Evolutionary conservation across 2,329 filamentous ascomycete genomes (phyloP).

Genomic region (Cercospora janseana): DNA sequence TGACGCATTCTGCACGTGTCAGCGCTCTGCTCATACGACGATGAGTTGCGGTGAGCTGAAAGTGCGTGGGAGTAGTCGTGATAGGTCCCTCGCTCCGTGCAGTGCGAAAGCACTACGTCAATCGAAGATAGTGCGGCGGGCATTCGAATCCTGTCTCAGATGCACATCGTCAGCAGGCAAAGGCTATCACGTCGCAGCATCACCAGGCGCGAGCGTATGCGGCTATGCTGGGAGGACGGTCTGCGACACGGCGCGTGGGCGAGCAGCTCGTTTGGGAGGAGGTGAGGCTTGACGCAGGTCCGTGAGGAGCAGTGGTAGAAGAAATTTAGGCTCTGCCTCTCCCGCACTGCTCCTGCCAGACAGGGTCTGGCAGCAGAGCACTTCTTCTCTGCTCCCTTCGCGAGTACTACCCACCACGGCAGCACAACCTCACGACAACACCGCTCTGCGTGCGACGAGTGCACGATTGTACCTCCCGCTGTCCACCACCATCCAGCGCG

Average conservation of each 20-base stretch:
- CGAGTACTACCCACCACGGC: background rate
- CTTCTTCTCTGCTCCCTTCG: slow-evolving; percentile 3
- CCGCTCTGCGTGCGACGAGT: slow-evolving; percentile 2
- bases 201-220: background rate
- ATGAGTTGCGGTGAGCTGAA: too few relatives aligned
- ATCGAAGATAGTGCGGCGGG: background rate
- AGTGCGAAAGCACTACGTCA: background rate
- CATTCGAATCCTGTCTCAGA: background rate
- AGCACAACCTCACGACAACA: slow-evolving; percentile 1
- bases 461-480: background rate
- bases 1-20: too few relatives aligned
- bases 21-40: too few relatives aligned
- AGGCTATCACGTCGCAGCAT: background rate
- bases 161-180: background rate
- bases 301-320: slow-evolving; percentile 1
- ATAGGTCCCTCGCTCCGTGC: background rate
- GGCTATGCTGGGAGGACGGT: background rate
- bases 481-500: background rate
- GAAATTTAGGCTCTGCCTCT: slow-evolving; percentile 7
- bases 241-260: background rate
- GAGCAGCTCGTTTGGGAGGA: background rate
- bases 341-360: slow-evolving; percentile 1
- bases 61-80: too few relatives aligned
- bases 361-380: slow-evolving; percentile 5
- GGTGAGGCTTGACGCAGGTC: background rate